Conservation (phyloP, 2,329 filamentous ascomycete species). For the Fusarium concolor region DNA sequence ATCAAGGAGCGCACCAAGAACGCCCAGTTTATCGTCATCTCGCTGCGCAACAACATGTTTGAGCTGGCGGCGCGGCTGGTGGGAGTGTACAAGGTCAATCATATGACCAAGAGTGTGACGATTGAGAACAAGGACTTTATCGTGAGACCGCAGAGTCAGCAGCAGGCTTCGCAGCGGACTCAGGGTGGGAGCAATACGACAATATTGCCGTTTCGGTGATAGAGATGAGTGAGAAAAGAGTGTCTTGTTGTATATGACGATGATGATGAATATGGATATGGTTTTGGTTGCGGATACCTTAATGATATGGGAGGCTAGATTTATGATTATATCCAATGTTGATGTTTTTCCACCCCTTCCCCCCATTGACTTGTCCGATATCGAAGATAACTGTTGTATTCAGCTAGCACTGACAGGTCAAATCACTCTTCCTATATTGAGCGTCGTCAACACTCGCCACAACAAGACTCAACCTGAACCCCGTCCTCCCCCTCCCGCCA, state of each 20-base stretch:
- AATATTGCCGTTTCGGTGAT: conserved; percentile 52
- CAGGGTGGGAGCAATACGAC: conserved; percentile 48
- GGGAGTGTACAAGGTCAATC: conserved; percentile 99
- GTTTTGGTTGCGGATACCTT: conserved; percentile 34
- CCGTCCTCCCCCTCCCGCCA: conserved; percentile 5
- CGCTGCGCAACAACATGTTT: conserved; percentile 99
- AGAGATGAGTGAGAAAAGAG: conserved; percentile 4
- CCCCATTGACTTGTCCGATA: neutral
- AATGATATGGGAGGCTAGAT: conserved; percentile 41
- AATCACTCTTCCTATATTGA: neutral
- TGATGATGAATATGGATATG: conserved; percentile 36
- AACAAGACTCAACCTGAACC: conserved; percentile 19
- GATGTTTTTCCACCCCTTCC: neutral
- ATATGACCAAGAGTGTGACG: conserved; percentile 95
- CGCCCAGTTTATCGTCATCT: conserved; percentile 99
- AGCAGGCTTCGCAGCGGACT: conserved; percentile 50
- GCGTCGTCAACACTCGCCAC: neutral
- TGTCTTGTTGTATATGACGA: conserved; percentile 30
- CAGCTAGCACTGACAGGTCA: no score
- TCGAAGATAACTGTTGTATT: no score
- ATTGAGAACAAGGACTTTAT: conserved; percentile 88
- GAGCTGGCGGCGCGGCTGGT: conserved; percentile 95
- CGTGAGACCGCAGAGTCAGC: conserved; percentile 52
- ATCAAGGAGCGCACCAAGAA: conserved; percentile 99
- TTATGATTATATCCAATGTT: conserved; percentile 44